Evolutionary conservation across 1,284 basidiomycete species (phyloP).

Genomic region (Leccinum huronense): DNA sequence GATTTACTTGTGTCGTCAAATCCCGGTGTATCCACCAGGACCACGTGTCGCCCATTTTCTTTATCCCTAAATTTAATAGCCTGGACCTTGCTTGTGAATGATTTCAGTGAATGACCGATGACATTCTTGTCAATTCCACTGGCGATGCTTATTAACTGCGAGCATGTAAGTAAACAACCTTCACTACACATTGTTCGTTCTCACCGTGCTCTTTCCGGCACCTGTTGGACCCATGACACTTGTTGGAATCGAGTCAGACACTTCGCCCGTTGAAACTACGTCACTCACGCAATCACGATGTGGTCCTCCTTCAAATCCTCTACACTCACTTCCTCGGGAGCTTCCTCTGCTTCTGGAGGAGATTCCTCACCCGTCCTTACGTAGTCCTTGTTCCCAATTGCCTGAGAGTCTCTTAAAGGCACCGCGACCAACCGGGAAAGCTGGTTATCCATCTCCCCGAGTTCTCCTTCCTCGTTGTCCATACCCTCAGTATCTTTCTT

Average conservation of each 20-base stretch:
- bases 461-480: too few species aligned
- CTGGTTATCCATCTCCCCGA: too few species aligned
- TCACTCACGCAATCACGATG: conserved; percentile 18
- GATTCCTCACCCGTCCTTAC: too few species aligned
- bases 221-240: conserved; percentile 24
- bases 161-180: background rate
- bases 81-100: conserved; percentile 18
- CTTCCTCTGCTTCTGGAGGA: too few species aligned
- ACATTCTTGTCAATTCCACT: conserved; percentile 10
- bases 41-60: background rate
- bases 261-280: background rate
- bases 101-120: conserved; percentile 17
- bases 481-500: background rate
- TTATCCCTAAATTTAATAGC: conserved; percentile 10
- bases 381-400: too few species aligned
- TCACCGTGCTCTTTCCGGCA: conserved; percentile 14
- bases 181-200: background rate
- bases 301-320: conserved; percentile 4
- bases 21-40: conserved; percentile 20
- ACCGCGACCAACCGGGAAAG: too few species aligned
- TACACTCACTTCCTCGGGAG: background rate
- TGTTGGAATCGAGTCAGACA: background rate
- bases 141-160: conserved; percentile 27
- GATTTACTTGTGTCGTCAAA: conserved; percentile 15
- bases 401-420: background rate